Evolutionary conservation across 345 rosid species (phyloP), one percentile per base, ranked within the genome.

Genomic region (Odontarrhena argentea): DNA sequence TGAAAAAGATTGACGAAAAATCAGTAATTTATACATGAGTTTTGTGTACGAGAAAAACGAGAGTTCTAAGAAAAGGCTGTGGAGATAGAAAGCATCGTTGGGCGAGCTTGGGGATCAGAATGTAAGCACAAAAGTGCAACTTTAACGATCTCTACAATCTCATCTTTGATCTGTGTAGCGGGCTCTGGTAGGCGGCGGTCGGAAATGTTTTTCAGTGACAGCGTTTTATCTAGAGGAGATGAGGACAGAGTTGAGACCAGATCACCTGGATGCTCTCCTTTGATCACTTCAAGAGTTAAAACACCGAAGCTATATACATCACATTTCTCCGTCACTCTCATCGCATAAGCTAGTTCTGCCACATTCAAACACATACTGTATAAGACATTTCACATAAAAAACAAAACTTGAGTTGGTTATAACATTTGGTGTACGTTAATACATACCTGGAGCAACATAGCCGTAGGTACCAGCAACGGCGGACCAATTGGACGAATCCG

Each of bases 381-480:
- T 18, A 18, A 18, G 22, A 18, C 22, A 18, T 18, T 18, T 18
- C 22, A 18, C 22, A 18, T 18, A 18, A 18, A 18, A 18, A 18
- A 18, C 22, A 18, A 18, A 18, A 18, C 22, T 18, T 18, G 22
- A 18, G 22, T 18, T 18, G 22, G 22, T 18, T 18, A 18, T 18
- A 18, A 18, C 22, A 18, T 18, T 18, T 18, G 22, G 22, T 18
- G 22, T 18, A 18, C 22, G 22, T 18, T 18, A 61, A 49, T 11
- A 32, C 0, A 6, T 69, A 81, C 85, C 85, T 76, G 85, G 85
- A 55, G 85, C 85, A 18, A 79, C 80, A 15, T 81, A 79, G 9
- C 85, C 85, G 60, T 74, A 81, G 4, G 85, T 76, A 12, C 83
- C 83, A n/a, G 76, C 85, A 55, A 75, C 77, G 25, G 62, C 67